Percentiles rank a stretch among this genome's conserved stretches.
Evolutionary conservation across 257 asterid species (phyloP).

Genomic region (Salvia hispanica): DNA sequence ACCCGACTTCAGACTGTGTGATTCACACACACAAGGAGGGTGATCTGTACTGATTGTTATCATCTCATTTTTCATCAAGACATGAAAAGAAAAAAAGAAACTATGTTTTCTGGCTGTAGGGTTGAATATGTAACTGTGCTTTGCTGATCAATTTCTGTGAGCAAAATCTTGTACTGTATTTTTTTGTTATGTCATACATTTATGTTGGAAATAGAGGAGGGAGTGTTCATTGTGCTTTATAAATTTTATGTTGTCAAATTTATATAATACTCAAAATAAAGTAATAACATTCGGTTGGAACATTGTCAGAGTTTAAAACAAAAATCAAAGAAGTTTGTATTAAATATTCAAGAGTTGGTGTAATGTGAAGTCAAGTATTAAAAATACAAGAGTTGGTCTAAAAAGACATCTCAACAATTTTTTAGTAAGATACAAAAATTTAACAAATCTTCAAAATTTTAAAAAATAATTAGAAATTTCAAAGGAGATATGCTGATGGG

Average conservation of each 20-base stretch:
- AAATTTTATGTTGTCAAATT: neutral
- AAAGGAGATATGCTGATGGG: slow-evolving; percentile 11
- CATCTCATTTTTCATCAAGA: neutral
- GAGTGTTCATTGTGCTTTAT: neutral
- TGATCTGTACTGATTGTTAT: slow-evolving; percentile 54
- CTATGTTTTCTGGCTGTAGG: slow-evolving; percentile 3
- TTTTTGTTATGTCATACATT: neutral
- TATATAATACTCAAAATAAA: neutral
- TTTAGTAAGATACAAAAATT: too few species aligned
- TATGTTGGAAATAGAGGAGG: neutral
- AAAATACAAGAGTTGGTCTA: neutral
- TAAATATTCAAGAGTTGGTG: neutral
- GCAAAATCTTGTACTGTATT: slow-evolving; percentile 8
- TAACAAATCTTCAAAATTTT: too few species aligned
- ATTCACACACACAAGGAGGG: slow-evolving; percentile 81
- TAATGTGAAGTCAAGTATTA: too few species aligned
- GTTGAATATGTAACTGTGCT: neutral
- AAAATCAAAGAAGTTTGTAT: neutral
- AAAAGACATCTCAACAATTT: too few species aligned
- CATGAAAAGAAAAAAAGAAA: neutral
- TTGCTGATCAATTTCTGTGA: neutral
- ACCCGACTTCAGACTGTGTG: slow-evolving; percentile 76
- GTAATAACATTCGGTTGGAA: too few species aligned
- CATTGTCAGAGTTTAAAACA: neutral
- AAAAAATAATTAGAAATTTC: neutral